Percentiles rank a stretch among this genome's conserved stretches.
Conservation (phyloP, 202 grass and related monocot species). For the Hordeum pubiflorum region DNA sequence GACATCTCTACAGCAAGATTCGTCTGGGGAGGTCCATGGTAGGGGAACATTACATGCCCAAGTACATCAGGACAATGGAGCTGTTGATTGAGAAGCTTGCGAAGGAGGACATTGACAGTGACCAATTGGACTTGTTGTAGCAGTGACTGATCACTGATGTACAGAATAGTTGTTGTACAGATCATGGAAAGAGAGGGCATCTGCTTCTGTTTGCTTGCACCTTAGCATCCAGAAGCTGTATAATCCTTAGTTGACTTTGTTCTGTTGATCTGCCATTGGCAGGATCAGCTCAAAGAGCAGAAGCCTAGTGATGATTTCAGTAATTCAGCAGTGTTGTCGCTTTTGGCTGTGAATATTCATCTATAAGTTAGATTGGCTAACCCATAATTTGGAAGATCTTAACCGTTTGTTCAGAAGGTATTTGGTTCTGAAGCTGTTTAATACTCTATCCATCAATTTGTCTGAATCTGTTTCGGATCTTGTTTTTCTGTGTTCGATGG, state of each 20-base stretch:
- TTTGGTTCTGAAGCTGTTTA: background rate
- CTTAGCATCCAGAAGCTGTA: slow-evolving; percentile 22
- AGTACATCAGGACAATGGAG: slow-evolving; percentile 75
- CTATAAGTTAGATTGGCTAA: background rate
- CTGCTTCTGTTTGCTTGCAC: slow-evolving; percentile 21
- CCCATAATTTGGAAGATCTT: background rate
- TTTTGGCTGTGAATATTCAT: slow-evolving; percentile 3
- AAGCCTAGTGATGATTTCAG: slow-evolving; percentile 8
- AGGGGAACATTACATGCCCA: slow-evolving; percentile 88
- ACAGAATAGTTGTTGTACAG: slow-evolving; percentile 40
- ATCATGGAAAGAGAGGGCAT: slow-evolving; percentile 29
- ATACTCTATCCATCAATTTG: background rate
- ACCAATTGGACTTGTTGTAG: slow-evolving; percentile 28
- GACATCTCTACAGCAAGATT: slow-evolving; percentile 79
- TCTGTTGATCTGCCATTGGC: background rate
- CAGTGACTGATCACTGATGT: slow-evolving; percentile 9
- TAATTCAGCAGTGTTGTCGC: background rate
- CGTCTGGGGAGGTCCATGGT: slow-evolving; percentile 73
- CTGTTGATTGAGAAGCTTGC: slow-evolving; percentile 61
- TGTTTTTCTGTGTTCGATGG: background rate
- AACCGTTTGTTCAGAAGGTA: background rate
- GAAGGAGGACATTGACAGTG: background rate
- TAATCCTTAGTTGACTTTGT: background rate
- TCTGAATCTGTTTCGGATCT: background rate
- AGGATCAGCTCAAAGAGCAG: slow-evolving; percentile 31